These are phyloP conservation scores for Kwoniella sp. DNA, from an alignment of 768 basidiomycete genomes.

Conservation along the genomic window DNA sequence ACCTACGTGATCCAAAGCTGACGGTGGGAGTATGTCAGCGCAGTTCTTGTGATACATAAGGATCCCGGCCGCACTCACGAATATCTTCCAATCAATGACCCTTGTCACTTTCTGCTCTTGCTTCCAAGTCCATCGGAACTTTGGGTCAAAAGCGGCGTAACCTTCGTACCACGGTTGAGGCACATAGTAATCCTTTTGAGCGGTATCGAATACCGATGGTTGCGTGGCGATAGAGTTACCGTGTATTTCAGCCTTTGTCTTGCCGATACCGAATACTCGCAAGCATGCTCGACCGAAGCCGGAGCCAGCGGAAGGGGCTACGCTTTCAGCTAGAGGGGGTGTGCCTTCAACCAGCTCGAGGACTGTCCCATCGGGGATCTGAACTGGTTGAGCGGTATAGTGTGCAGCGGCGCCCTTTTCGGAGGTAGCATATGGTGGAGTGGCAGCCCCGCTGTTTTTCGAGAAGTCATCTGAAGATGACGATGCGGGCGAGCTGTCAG, in stretches of 20 bases:
- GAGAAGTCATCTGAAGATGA: constrained; percentile 5
- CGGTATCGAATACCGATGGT: constrained; percentile 42
- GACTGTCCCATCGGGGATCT: constrained; percentile 10
- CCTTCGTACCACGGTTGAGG: constrained; percentile 26
- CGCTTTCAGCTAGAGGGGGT: constrained; percentile 11
- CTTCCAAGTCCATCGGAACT: constrained; percentile 70
- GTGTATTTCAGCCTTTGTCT: constrained; percentile 4
- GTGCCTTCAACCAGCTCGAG: constrained; percentile 7
- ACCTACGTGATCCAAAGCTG: constrained; percentile 34
- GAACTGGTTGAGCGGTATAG: constrained; percentile 4
- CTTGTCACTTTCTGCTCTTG: constrained; percentile 65
- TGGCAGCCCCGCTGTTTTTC: not conserved
- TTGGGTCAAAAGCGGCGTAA: constrained; percentile 65
- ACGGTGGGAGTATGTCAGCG: not conserved
- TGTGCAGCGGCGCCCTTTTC: constrained; percentile 10
- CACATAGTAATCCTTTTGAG: constrained; percentile 36
- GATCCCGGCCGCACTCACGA: constrained; percentile 52
- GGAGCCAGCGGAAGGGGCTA: constrained; percentile 5
- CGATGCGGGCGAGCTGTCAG: constrained; percentile 6
- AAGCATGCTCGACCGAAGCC: constrained; percentile 15
- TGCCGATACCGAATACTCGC: constrained; percentile 13
- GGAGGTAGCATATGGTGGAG: constrained; percentile 8
- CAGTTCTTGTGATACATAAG: not conserved
- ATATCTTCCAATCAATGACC: constrained; percentile 66
- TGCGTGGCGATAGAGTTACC: constrained; percentile 42